Conservation (phyloP, 805 yeast species). For the Candida hispaniensis region DNA sequence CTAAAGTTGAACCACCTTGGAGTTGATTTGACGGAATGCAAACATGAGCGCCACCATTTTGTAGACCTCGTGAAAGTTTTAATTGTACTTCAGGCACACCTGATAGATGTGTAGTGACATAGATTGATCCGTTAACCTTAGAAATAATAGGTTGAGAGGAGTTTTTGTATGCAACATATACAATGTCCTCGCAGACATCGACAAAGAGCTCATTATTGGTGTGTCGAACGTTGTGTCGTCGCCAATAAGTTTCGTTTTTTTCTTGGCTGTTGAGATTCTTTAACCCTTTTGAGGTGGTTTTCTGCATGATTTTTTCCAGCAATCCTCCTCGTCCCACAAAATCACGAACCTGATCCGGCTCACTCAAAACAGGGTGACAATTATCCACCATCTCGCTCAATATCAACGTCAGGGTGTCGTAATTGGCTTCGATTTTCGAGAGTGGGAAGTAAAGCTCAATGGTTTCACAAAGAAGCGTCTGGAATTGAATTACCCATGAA, state of each 20-base stretch:
- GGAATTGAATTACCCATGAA: constrained; percentile 41
- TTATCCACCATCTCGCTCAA: constrained; percentile 71
- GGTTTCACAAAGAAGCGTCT: constrained; percentile 45
- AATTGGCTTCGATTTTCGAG: constrained; percentile 53
- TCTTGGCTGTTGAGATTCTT: constrained; percentile 18
- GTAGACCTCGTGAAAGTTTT: constrained; percentile 33
- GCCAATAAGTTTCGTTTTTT: constrained; percentile 54
- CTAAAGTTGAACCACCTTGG: no score
- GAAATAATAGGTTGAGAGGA: constrained; percentile 22
- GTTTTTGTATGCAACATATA: background rate
- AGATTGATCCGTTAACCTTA: constrained; percentile 49
- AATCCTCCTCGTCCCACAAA: constrained; percentile 56
- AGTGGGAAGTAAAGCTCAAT: constrained; percentile 47
- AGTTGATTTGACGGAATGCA: no score
- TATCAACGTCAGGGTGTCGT: constrained; percentile 58
- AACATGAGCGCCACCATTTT: constrained; percentile 36
- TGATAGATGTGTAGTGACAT: constrained; percentile 56
- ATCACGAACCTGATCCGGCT: constrained; percentile 57
- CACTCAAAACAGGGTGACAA: constrained; percentile 63
- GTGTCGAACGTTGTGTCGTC: constrained; percentile 57
- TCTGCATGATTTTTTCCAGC: constrained; percentile 41
- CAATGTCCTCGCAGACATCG: constrained; percentile 53
- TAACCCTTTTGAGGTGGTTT: constrained; percentile 25
- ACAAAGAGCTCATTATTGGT: constrained; percentile 78
- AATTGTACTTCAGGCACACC: constrained; percentile 68